phyloP scores from a whole-genome alignment of 1,284 basidiomycete species.

The Tilletia setariae region DNA sequence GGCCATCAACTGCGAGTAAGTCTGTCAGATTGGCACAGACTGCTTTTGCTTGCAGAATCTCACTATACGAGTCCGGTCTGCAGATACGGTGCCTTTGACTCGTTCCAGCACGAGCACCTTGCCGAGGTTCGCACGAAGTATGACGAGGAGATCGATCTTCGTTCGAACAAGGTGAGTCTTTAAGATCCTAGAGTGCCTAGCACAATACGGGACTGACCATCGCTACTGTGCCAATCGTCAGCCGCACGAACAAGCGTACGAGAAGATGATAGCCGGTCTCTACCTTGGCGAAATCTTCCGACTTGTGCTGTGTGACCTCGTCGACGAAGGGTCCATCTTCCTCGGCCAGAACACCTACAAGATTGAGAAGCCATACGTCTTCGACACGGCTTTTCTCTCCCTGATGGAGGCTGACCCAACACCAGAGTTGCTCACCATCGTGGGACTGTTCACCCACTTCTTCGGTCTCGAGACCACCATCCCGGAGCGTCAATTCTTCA shows the following conservation, averaged over 20 bases:
- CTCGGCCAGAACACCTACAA: constrained; percentile 95
- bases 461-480: constrained; percentile 51
- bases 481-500: constrained; percentile 50
- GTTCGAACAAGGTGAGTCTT: constrained; percentile 71
- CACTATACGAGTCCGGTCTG: constrained; percentile 25
- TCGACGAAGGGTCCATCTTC: constrained; percentile 94
- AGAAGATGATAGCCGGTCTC: constrained; percentile 97
- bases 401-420: constrained; percentile 97
- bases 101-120: constrained; percentile 87
- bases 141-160: constrained; percentile 85
- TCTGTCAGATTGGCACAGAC: constrained; percentile 61
- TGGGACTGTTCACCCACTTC: constrained; percentile 76
- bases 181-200: too few relatives aligned
- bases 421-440: constrained; percentile 93
- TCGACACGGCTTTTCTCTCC: constrained; percentile 95
- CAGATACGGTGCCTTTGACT: constrained; percentile 88
- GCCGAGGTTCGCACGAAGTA: constrained; percentile 77
- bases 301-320: constrained; percentile 87
- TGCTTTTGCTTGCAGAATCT: constrained; percentile 30
- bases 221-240: too few relatives aligned
- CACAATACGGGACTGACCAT: too few relatives aligned
- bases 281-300: constrained; percentile 96
- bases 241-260: constrained; percentile 87
- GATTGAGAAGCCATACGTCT: constrained; percentile 82
- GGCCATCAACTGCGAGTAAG: constrained; percentile 87